Conservation (phyloP, 139 green algal species). For the Zygnema cylindricum region DNA sequence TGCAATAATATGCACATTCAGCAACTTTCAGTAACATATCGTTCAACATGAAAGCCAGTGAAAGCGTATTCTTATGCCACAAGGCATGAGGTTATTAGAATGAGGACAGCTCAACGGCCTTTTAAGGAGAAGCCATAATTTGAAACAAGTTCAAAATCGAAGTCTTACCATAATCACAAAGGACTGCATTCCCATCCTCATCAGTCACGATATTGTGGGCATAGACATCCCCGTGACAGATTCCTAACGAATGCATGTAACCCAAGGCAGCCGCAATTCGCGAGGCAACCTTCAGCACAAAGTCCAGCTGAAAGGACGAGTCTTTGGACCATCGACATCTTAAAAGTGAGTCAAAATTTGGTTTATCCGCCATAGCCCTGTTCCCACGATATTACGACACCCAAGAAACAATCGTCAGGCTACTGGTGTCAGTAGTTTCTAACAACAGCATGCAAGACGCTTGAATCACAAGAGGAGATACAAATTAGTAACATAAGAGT, state of each 20-base stretch:
- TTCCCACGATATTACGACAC: not conserved
- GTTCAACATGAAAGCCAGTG: no score
- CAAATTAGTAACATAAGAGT: not conserved
- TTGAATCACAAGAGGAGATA: not conserved
- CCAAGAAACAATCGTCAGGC: no score
- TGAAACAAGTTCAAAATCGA: not conserved
- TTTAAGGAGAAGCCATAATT: no score
- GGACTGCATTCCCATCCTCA: constrained; percentile 58
- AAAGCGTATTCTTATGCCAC: no score
- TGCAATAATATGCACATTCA: not conserved
- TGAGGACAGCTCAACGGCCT: no score
- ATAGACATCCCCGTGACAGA: constrained; percentile 84
- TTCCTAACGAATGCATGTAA: constrained; percentile 66
- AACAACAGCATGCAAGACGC: not conserved
- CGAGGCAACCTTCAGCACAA: constrained; percentile 58
- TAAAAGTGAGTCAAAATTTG: constrained; percentile 73
- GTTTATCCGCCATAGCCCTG: constrained; percentile 64
- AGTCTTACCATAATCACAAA: constrained; percentile 80
- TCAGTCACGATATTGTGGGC: constrained; percentile 80
- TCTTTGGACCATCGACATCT: constrained; percentile 68
- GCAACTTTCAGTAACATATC: not conserved
- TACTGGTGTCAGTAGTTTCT: no score
- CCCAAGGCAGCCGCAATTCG: constrained; percentile 52
- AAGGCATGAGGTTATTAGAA: no score
- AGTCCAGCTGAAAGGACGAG: constrained; percentile 56